Conservation (phyloP, 2,329 filamentous ascomycete genomes). For the Rutstroemia sp. region DNA sequence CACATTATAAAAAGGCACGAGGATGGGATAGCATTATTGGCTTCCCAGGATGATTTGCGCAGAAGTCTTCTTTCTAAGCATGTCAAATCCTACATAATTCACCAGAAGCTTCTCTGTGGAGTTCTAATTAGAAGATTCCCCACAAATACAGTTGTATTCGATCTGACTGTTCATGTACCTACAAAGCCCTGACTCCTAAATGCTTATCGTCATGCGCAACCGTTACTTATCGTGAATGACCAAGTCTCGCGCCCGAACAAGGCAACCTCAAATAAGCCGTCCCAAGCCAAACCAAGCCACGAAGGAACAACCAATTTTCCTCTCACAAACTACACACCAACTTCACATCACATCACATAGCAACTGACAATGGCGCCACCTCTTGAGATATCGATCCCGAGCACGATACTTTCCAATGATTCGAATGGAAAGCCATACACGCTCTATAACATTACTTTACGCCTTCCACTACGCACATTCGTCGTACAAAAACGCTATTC, state of each 20-base stretch:
- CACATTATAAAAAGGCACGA: conserved; percentile 6
- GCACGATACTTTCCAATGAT: conserved; percentile 47
- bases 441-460: conserved; percentile 70
- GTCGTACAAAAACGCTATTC: conserved; percentile 77
- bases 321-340: background rate
- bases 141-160: background rate
- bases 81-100: conserved; percentile 8
- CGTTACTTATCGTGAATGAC: conserved; percentile 4
- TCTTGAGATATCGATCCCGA: conserved; percentile 59
- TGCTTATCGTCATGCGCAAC: conserved; percentile 7
- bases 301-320: background rate
- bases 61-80: conserved; percentile 4
- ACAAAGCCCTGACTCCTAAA: background rate
- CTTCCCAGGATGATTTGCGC: background rate
- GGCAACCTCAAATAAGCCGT: conserved; percentile 2
- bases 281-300: background rate
- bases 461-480: conserved; percentile 68
- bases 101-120: background rate
- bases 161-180: background rate
- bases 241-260: background rate
- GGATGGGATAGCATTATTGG: conserved; percentile 8
- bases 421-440: conserved; percentile 56
- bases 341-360: background rate
- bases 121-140: conserved; percentile 6
- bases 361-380: conserved; percentile 50